These are phyloP conservation scores for Trametopsis cervina DNA, from an alignment of 768 basidiomycete species.

Conservation along the genomic window DNA sequence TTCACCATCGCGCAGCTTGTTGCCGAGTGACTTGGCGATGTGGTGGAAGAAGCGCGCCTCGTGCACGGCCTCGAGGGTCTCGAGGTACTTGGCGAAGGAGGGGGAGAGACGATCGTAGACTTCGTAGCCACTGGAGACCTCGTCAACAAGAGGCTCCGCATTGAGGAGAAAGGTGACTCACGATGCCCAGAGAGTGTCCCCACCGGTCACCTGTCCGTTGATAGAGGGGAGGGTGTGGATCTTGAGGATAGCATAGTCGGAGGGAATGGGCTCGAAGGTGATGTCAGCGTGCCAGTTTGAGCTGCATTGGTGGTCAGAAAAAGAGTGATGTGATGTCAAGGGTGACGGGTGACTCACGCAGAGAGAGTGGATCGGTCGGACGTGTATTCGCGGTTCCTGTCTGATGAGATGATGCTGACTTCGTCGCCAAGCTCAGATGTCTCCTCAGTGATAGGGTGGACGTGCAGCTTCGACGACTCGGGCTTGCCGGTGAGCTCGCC, in stretches of 20 bases:
- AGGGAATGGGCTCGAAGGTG: conserved; percentile 12
- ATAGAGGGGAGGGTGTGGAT: conserved; percentile 11
- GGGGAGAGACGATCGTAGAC: conserved; percentile 13
- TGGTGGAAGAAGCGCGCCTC: conserved; percentile 14
- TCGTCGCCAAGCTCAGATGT: conserved; percentile 12
- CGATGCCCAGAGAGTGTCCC: conserved; percentile 13
- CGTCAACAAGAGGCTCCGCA: neutral
- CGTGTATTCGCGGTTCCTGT: conserved; percentile 5
- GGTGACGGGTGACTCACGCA: conserved; percentile 6
- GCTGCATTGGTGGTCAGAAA: conserved; percentile 2
- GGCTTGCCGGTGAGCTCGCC: conserved; percentile 19
- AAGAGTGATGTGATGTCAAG: neutral
- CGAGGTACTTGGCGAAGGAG: conserved; percentile 12
- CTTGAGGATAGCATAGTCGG: conserved; percentile 13
- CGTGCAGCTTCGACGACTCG: conserved; percentile 11
- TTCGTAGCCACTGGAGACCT: conserved; percentile 8
- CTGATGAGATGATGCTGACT: conserved; percentile 12
- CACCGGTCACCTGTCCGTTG: conserved; percentile 2
- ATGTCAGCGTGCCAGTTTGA: conserved; percentile 12
- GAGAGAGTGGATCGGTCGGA: conserved; percentile 9
- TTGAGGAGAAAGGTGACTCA: neutral
- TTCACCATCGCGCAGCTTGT: conserved; percentile 12
- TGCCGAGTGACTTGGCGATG: conserved; percentile 8
- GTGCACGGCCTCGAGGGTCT: conserved; percentile 13
- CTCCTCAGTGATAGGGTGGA: conserved; percentile 12